Evolutionary conservation across 2,329 filamentous ascomycete genomes (phyloP), one percentile per base, ranked within the genome.

Genomic region (Pseudocercospora fijiensis): DNA sequence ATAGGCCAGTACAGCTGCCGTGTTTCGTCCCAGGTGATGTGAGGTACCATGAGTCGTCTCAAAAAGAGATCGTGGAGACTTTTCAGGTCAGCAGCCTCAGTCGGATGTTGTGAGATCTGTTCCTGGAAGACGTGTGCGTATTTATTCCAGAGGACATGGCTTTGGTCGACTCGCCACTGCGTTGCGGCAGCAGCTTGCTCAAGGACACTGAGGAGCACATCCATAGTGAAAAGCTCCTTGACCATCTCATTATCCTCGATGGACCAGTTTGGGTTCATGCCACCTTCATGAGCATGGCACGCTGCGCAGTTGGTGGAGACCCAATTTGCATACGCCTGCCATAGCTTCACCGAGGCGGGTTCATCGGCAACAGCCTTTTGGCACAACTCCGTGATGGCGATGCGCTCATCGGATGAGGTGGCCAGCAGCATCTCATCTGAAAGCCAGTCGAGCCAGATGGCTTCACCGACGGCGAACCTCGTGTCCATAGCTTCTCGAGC

Each of bases 301-400:
- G 86, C 85, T 58, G 83, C 82, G 76, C 90, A 88, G 10, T 92
- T 85, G 20, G 85, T 84, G 82, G 88, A 88, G 67, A 93, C 87
- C 77, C 89, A 94, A 71, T 92, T 87, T 76, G 88, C 91, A 74
- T 93, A 94, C 27, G 87, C 84, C 64, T 88, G 83, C 91, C 91
- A 95, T 45, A 94, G 80, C 67, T 85, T 86, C 64, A 89, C 81
- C 71, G 90, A 93, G 69, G 84, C 87, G 10, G 89, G 88, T 76
- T 94, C 90, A 58, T 90, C 88, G 63, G 80, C 78, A 22, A 89
- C 85, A 62, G 90, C 90, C 69, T 84, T 84, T 70, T 89, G 87
- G 78, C 87, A 92, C 51, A 90, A 78, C 75, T 94, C 90, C 73
- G 92, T 83, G 55, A 91, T 82, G 65, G 84, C 82, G 74, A 91